Evolutionary conservation across 163 green algal genomes (phyloP).

Genomic region (Scenedesmus sp.): DNA sequence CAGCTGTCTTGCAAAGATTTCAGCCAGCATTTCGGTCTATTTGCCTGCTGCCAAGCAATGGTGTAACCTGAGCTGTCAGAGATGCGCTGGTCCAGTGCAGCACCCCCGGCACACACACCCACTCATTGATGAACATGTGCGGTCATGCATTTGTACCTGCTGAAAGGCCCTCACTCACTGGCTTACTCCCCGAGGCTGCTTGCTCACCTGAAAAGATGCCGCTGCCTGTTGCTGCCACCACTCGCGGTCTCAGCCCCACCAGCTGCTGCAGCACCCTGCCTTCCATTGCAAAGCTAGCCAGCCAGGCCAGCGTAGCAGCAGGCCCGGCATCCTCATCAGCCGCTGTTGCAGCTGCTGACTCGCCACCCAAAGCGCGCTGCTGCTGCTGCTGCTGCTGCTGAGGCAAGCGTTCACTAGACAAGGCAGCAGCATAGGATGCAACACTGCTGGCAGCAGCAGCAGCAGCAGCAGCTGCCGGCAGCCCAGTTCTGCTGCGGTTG

Average conservation of each 20-base stretch:
- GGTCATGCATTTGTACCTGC: neutral
- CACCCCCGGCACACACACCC: too few species aligned
- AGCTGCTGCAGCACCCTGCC: conserved; percentile 63
- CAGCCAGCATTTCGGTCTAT: too few species aligned
- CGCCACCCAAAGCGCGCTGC: neutral
- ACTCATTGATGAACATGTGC: too few species aligned
- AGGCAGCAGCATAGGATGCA: neutral
- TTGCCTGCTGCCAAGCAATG: too few species aligned
- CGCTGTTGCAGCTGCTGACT: neutral
- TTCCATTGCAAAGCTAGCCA: conserved; percentile 65
- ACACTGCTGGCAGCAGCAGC: conserved; percentile 3
- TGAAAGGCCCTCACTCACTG: too few species aligned
- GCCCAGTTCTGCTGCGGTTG: neutral
- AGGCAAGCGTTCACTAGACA: neutral
- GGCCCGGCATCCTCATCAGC: conserved; percentile 9
- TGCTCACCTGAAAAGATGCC: conserved; percentile 59
- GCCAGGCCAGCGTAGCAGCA: conserved; percentile 57
- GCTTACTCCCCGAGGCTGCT: too few species aligned
- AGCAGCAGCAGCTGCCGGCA: neutral
- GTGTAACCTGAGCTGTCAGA: too few species aligned
- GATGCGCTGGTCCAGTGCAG: too few species aligned
- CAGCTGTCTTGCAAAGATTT: too few species aligned
- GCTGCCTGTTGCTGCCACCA: conserved; percentile 41
- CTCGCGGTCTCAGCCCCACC: conserved; percentile 48
- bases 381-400: neutral